Base-by-base conservation (phyloP, 164 flowering plant genomes). In the Taxillus chinensis region DNA sequence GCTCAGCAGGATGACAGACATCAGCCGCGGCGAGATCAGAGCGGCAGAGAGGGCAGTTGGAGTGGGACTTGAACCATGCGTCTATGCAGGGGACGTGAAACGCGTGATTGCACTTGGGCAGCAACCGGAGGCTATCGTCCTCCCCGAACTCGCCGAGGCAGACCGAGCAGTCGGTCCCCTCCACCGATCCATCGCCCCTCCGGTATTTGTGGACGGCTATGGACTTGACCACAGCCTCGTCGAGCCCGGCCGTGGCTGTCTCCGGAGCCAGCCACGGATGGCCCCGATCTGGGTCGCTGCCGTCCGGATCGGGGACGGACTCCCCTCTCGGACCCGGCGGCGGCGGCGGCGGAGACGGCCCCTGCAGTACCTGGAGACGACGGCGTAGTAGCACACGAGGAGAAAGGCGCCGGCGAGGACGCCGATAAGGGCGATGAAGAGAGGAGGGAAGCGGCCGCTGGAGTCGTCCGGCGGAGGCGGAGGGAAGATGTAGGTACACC, bases 31-130 rank as follows among this genome's bases (percentile, higher is more conserved):
- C 51, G 51, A 48, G 4, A 14, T 48, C 13, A 14, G 58, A 55
- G 0, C 58, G 58, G 12, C 58, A 55, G 58, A 55, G 58, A 11
- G 58, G 58, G 58, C 58, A 55, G 8, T 17, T 55, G 37, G 58
- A 55, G 58, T 55, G 38, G 12, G 58, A 55, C 37, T 55, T 38
- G 37, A 55, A 38, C 58, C 58, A 55, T 1, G 37, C 37, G 13
- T 55, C 58, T 3, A 55, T 55, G 12, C 58, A 55, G 8, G 8
- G 37, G 8, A 55, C 38, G 40, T 55, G 58, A 55, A 55, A 55
- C 11, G 58, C 58, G 40, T 55, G 58, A 11, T 38, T 55, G 58
- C 58, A 55, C 8, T 17, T 55, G 2, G 58, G 58, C 58, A 55
- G 37, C 40, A 55, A 7, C 8, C 58, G 58, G 9, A 55, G 58